phyloP scores from a whole-genome alignment of 345 rosid species.

The Hibiscus syriacus region DNA sequence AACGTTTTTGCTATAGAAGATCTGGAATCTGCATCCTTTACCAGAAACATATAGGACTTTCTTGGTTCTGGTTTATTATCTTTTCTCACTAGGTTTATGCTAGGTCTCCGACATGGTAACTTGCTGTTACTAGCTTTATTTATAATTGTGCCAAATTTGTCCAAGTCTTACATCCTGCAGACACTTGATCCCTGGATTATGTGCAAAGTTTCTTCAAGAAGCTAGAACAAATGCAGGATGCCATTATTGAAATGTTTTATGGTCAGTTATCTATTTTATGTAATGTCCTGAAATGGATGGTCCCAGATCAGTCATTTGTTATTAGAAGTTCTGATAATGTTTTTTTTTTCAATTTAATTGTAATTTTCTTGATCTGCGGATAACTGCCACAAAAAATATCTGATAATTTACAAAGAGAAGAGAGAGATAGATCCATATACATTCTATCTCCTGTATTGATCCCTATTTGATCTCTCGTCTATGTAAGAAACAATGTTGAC shows the following conservation, averaged over 20 bases:
- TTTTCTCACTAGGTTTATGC: neutral
- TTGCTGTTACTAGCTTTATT: neutral
- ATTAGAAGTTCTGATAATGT: too few species aligned
- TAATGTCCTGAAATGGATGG: neutral
- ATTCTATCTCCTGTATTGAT: neutral
- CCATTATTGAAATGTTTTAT: neutral
- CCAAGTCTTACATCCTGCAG: neutral
- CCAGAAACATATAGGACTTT: neutral
- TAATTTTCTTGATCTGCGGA: too few species aligned
- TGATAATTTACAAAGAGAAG: too few species aligned
- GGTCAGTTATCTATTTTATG: neutral
- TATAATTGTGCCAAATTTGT: neutral
- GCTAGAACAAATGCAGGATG: neutral
- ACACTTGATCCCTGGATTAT: neutral
- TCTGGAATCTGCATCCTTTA: neutral
- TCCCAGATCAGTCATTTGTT: too few species aligned
- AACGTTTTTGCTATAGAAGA: neutral
- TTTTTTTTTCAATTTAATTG: too few species aligned
- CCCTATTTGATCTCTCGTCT: neutral
- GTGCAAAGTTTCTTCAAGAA: neutral
- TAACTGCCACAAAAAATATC: too few species aligned
- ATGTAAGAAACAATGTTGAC: neutral
- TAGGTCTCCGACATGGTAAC: neutral
- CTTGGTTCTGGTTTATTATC: neutral
- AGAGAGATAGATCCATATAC: neutral